Conservation (phyloP, 495 filamentous ascomycete species). For the Lophiotrema nucula region DNA sequence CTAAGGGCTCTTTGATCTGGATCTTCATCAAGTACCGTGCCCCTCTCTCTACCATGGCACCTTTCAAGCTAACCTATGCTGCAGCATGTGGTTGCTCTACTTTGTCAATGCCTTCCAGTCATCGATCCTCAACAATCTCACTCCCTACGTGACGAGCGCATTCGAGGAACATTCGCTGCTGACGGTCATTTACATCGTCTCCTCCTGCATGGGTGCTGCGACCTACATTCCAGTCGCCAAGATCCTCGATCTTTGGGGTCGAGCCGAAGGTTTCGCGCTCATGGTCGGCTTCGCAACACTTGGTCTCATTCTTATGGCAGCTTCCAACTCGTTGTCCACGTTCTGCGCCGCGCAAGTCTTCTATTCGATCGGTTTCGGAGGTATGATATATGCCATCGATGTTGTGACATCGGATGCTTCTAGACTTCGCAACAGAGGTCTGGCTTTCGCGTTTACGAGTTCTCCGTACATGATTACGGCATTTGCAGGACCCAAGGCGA, state of each 20-base stretch:
- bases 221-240: constrained; percentile 62
- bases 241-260: constrained; percentile 63
- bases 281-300: constrained; percentile 42
- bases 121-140: constrained; percentile 38
- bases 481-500: constrained; percentile 49
- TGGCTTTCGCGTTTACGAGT: constrained; percentile 60
- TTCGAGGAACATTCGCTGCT: constrained; percentile 34
- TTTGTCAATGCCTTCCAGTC: constrained; percentile 52
- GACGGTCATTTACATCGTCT: constrained; percentile 40
- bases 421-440: constrained; percentile 58
- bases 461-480: constrained; percentile 68
- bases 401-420: constrained; percentile 64
- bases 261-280: constrained; percentile 51
- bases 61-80: not conserved
- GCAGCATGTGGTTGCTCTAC: constrained; percentile 52
- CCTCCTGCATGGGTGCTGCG: constrained; percentile 58
- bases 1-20: constrained; percentile 45
- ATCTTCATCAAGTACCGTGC: constrained; percentile 47
- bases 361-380: not conserved
- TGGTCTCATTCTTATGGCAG: constrained; percentile 47
- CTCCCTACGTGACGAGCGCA: constrained; percentile 32
- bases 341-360: not conserved
- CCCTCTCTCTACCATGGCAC: not conserved
- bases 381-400: constrained; percentile 3
- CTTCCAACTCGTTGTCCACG: not conserved